Base-by-base conservation (phyloP, 1,284 basidiomycete genomes). In the Sanghuangporus sanghuang region DNA sequence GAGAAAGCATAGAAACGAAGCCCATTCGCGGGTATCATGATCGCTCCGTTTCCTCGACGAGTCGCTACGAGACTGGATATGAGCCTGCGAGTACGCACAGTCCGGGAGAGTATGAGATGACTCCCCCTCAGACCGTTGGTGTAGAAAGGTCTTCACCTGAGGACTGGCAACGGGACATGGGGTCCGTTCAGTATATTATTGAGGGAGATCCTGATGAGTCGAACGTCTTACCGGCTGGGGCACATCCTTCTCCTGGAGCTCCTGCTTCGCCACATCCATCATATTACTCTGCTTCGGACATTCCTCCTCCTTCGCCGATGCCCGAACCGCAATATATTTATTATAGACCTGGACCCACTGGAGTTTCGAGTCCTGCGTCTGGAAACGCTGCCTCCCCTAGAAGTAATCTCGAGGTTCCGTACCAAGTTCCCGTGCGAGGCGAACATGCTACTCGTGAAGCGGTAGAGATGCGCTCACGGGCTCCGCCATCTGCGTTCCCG, bases 231-330 rank as follows among this genome's bases (percentile, higher is more conserved):
- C 54, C 68, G 16, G 64, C 67, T n/a, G 61, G 56, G 40, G 50
- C 54, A 18, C 60, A 59, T 48, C 9, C 50, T 32, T 39, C 61
- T 16, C 60, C 64, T 44, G 62, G 42, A 35, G 57, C 61, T 70
- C 75, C 21, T 71, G 66, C 73, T 9, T 71, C 71, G 0, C 70
- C 70, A 21, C 69, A 72, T 39, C 67, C 72, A 21, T 90, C 89
- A n/a, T 90, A 89, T 70, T 90, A 92, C 71, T 89, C 89, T 27
- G 82, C 78, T 9, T 87, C 81, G 7, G 86, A 88, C 56, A 78
- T 90, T 38, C 86, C 88, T 2, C 68, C 77, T 9, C 78, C 85
- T 9, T 87, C 87, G 5, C 86, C 87, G 0, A 69, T 83, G 49
- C 84, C 85, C 1, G 78, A 78, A 27, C 76, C 84, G 16, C 74